phyloP scores from a whole-genome alignment of 1,139 yeast species.

The Yamadazyma blattariae region DNA sequence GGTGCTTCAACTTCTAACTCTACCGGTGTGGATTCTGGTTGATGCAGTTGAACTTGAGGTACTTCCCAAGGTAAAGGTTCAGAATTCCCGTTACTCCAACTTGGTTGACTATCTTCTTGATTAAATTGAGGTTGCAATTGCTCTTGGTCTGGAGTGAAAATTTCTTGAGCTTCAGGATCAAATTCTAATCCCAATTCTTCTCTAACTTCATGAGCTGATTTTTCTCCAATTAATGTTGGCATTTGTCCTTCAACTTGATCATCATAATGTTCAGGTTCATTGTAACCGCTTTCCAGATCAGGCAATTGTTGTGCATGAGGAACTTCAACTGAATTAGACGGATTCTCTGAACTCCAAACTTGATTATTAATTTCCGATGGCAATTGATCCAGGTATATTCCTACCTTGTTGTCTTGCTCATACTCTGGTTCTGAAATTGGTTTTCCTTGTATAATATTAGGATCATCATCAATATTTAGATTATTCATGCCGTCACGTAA shows the following conservation, averaged over 20 bases:
- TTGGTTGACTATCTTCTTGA: neutral
- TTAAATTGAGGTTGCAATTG: slow-evolving; percentile 4
- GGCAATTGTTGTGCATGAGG: neutral
- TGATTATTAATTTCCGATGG: neutral
- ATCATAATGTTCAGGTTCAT: neutral
- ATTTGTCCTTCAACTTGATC: slow-evolving; percentile 1
- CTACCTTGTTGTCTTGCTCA: too few species aligned
- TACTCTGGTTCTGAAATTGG: too few species aligned
- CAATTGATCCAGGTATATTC: neutral
- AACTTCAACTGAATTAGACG: neutral
- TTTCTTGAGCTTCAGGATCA: slow-evolving; percentile 3
- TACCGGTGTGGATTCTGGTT: too few species aligned
- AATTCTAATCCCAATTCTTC: slow-evolving; percentile 9
- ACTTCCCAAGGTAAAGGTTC: slow-evolving; percentile 6
- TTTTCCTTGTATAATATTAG: neutral
- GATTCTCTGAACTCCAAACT: too few species aligned
- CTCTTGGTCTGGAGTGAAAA: slow-evolving; percentile 8
- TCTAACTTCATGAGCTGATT: slow-evolving; percentile 9
- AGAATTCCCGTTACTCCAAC: neutral
- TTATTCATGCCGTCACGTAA: neutral
- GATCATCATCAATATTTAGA: neutral
- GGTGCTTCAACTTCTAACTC: too few species aligned
- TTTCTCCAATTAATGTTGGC: slow-evolving; percentile 14
- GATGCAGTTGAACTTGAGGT: too few species aligned
- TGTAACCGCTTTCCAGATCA: neutral